phyloP scores from a whole-genome alignment of 768 basidiomycete genomes.

The Pleurotus cornucopiae region DNA sequence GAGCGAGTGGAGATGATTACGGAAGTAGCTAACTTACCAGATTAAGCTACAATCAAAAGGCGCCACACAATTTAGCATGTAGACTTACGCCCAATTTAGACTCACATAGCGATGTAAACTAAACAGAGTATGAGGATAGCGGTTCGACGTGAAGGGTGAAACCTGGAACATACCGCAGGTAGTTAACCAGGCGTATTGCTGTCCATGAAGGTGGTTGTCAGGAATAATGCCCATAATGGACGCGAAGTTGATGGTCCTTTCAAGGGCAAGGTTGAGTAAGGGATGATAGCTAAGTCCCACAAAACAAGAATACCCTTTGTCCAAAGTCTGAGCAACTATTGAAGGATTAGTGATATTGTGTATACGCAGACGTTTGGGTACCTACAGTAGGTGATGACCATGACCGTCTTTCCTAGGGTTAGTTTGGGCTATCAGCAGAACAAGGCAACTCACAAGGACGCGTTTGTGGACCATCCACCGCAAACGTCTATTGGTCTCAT shows the following conservation, averaged over 20 bases:
- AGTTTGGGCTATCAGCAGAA: not conserved
- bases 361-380: slow-evolving; percentile 3
- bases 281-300: not conserved
- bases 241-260: slow-evolving; percentile 40
- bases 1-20: not conserved
- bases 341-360: not conserved
- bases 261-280: not conserved
- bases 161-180: slow-evolving; percentile 33
- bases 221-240: slow-evolving; percentile 42
- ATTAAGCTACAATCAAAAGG: not conserved
- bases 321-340: slow-evolving; percentile 38
- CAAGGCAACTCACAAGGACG: slow-evolving; percentile 27
- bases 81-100: not conserved
- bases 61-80: not conserved
- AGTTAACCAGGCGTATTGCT: slow-evolving; percentile 46
- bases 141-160: slow-evolving; percentile 2
- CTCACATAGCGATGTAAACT: slow-evolving; percentile 39
- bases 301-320: slow-evolving; percentile 33
- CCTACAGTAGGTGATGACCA: slow-evolving; percentile 42
- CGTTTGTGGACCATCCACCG: slow-evolving; percentile 44
- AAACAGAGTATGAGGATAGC: not conserved
- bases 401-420: slow-evolving; percentile 24
- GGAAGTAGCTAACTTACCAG: not conserved
- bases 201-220: slow-evolving; percentile 42
- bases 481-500: slow-evolving; percentile 36